Evolutionary conservation across 2,329 filamentous ascomycete species (phyloP).

Genomic region (Orbilia brochopaga): DNA sequence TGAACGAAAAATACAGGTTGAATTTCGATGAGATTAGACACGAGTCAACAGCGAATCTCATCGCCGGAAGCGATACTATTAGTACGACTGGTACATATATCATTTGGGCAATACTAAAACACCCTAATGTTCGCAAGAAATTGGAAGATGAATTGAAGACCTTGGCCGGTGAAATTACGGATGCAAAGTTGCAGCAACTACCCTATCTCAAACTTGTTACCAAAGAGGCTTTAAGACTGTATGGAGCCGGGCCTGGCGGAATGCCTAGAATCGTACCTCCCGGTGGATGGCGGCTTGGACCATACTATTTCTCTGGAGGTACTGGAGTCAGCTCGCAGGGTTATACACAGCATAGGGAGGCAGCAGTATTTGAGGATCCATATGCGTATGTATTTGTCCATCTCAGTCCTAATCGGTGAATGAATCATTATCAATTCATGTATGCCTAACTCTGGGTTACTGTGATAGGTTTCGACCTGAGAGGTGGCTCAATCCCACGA

Average conservation of each 20-base stretch:
- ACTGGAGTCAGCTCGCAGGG: neutral
- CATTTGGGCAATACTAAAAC: neutral
- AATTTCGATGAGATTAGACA: neutral
- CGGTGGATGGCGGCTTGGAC: slow-evolving; percentile 1
- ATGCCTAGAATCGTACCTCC: neutral
- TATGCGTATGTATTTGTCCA: neutral
- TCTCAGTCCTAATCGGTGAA: too few species aligned
- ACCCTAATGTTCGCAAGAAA: neutral
- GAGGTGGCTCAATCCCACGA: slow-evolving; percentile 29
- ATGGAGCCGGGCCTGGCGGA: neutral
- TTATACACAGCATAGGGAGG: neutral
- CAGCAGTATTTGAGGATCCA: neutral
- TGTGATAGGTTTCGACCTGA: slow-evolving; percentile 19
- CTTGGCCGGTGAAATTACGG: neutral
- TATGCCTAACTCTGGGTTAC: neutral
- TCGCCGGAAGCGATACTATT: neutral
- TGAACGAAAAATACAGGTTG: neutral
- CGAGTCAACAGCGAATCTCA: neutral
- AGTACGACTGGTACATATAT: neutral
- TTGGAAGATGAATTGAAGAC: slow-evolving; percentile 1
- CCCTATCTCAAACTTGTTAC: neutral
- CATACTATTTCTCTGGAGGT: neutral
- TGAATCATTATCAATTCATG: neutral
- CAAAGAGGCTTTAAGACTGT: slow-evolving; percentile 1
- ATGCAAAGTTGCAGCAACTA: neutral